A percentile compares a stretch with the other conserved stretches of the same genome.
Conservation (phyloP, 371 early-diverging fungal genomes). For the Lichtheimia ramosa region DNA sequence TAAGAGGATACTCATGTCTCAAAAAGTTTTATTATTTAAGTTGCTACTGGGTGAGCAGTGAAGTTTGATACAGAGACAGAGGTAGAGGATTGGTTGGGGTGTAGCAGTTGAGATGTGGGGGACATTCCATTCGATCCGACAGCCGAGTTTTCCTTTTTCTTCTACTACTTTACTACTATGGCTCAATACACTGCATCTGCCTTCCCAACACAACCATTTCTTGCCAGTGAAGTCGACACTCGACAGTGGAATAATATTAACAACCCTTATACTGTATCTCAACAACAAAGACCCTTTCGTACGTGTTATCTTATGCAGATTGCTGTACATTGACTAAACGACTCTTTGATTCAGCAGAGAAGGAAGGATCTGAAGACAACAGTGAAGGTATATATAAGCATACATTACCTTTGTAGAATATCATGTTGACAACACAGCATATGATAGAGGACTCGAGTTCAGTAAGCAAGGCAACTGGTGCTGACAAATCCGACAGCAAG, state of each 20-base stretch:
- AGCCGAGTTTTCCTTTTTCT: background rate
- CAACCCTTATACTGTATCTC: background rate
- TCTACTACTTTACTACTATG: background rate
- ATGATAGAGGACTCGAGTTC: constrained; percentile 8
- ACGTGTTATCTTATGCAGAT: background rate
- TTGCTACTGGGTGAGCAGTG: no score
- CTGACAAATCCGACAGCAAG: constrained; percentile 2
- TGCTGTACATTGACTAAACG: background rate
- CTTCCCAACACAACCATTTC: background rate
- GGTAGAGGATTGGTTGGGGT: no score
- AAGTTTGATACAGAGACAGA: no score
- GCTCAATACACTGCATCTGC: background rate
- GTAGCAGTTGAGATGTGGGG: no score
- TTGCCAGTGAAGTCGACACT: background rate
- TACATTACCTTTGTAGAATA: background rate
- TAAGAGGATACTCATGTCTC: no score
- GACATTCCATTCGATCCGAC: background rate
- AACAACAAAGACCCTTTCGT: background rate
- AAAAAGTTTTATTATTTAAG: no score
- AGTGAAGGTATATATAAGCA: constrained; percentile 6
- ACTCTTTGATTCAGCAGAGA: background rate
- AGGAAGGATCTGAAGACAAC: constrained; percentile 12
- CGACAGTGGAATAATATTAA: background rate
- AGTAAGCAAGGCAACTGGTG: background rate
- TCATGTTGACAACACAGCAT: no score